Evolutionary conservation across 306 rosid genomes (phyloP).

Genomic region (Urtica urens): DNA sequence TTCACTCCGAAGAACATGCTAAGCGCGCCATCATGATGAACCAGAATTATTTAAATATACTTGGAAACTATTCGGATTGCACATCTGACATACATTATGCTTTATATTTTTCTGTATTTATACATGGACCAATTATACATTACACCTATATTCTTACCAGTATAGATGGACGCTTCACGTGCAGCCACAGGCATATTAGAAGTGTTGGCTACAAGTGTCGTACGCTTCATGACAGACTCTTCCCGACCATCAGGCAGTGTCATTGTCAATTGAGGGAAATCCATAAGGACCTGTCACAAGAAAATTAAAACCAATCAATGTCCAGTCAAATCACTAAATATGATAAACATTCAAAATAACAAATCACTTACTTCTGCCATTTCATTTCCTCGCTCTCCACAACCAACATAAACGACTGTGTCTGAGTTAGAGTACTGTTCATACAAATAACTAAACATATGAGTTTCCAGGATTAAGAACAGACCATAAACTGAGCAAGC

Average conservation of each 20-base stretch:
- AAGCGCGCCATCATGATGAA: no score
- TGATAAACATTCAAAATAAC: background rate
- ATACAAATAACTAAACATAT: slow-evolving; percentile 2
- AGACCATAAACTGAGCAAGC: background rate
- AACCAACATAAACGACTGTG: slow-evolving; percentile 89
- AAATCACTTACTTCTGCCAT: slow-evolving; percentile 73
- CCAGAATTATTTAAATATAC: no score
- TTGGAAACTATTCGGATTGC: no score
- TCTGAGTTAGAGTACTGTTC: slow-evolving; percentile 99
- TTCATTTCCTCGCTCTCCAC: slow-evolving; percentile 99
- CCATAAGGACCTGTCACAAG: slow-evolving; percentile 80
- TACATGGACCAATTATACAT: no score
- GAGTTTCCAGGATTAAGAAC: background rate
- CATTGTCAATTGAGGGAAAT: slow-evolving; percentile 99
- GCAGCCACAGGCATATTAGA: slow-evolving; percentile 99
- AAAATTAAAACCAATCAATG: slow-evolving; percentile 12
- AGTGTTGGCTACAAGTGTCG: slow-evolving; percentile 98
- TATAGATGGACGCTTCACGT: slow-evolving; percentile 99
- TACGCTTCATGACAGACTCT: slow-evolving; percentile 99
- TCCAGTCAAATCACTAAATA: slow-evolving; percentile 2
- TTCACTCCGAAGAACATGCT: no score
- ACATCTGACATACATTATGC: no score
- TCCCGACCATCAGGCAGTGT: slow-evolving; percentile 99
- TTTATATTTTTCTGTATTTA: no score
- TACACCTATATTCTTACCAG: slow-evolving; percentile 41